A percentile compares a stretch with the other conserved stretches of the same genome.
Evolutionary conservation across 129 eudicot genomes (phyloP).

Genomic region (Dittrichia graveolens): DNA sequence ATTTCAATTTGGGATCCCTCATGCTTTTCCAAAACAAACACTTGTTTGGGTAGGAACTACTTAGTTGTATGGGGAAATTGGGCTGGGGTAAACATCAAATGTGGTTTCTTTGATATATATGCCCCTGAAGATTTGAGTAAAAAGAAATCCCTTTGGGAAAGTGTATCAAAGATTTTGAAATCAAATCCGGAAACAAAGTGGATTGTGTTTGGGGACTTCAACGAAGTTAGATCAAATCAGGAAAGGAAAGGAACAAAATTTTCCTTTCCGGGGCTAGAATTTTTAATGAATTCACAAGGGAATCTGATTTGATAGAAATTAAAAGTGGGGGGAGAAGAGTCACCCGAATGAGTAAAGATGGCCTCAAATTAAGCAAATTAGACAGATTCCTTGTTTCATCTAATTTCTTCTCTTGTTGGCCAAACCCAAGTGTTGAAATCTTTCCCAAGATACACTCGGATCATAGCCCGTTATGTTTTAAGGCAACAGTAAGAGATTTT

Average conservation of each 20-base stretch:
- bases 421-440: neutral
- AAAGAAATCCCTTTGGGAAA: neutral
- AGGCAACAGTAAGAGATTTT: neutral
- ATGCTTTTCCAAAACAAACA: neutral
- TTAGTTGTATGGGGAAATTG: neutral
- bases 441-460: neutral
- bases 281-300: neutral
- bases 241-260: neutral
- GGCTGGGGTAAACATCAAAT: neutral
- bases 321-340: neutral
- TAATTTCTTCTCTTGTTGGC: neutral
- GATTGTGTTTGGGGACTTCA: neutral
- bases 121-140: neutral
- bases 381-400: neutral
- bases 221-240: no score
- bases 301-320: neutral
- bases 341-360: neutral
- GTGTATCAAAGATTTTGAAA: neutral
- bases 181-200: neutral
- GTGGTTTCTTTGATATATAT: neutral
- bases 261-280: neutral
- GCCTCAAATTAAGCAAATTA: neutral
- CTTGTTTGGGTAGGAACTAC: neutral
- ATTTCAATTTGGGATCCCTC: neutral
- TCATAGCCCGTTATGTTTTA: neutral